Percentiles rank a stretch among this genome's conserved stretches.
Conservation (phyloP, 306 rosid genomes). For the Begonia masoniana region DNA sequence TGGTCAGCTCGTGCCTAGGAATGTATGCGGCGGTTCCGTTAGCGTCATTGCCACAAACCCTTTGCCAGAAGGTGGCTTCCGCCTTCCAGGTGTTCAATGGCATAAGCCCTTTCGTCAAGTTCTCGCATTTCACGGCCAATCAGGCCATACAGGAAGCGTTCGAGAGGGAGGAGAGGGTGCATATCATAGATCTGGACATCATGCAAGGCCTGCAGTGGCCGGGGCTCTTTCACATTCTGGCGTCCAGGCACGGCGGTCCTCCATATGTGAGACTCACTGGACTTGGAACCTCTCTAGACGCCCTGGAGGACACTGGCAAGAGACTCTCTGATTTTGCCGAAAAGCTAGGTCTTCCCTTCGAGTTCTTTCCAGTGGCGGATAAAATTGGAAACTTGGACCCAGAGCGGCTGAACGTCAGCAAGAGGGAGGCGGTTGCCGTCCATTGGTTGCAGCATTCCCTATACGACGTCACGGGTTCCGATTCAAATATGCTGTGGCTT, state of each 20-base stretch:
- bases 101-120: slow-evolving; percentile 83
- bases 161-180: slow-evolving; percentile 82
- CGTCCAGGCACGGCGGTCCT: slow-evolving; percentile 89
- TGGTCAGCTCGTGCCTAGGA: slow-evolving; percentile 83
- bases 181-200: slow-evolving; percentile 84
- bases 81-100: slow-evolving; percentile 97
- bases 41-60: slow-evolving; percentile 21
- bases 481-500: slow-evolving; percentile 79
- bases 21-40: slow-evolving; percentile 60
- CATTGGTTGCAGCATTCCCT: slow-evolving; percentile 98
- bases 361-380: slow-evolving; percentile 76
- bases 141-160: slow-evolving; percentile 97
- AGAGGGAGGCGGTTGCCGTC: slow-evolving; percentile 91
- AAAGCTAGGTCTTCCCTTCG: slow-evolving; percentile 82
- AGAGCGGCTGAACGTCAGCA: slow-evolving; percentile 56
- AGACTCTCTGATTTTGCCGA: slow-evolving; percentile 76
- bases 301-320: slow-evolving; percentile 86
- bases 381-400: slow-evolving; percentile 76
- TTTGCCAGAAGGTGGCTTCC: slow-evolving; percentile 74
- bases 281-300: slow-evolving; percentile 71
- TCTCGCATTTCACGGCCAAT: slow-evolving; percentile 95
- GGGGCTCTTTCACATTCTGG: slow-evolving; percentile 78
- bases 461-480: slow-evolving; percentile 93
- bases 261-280: slow-evolving; percentile 87
- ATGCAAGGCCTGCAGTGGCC: slow-evolving; percentile 99